Evolutionary conservation across 495 filamentous ascomycete species (phyloP), one percentile per base, ranked within the genome.

Genomic region (Penicillium subrubescens): DNA sequence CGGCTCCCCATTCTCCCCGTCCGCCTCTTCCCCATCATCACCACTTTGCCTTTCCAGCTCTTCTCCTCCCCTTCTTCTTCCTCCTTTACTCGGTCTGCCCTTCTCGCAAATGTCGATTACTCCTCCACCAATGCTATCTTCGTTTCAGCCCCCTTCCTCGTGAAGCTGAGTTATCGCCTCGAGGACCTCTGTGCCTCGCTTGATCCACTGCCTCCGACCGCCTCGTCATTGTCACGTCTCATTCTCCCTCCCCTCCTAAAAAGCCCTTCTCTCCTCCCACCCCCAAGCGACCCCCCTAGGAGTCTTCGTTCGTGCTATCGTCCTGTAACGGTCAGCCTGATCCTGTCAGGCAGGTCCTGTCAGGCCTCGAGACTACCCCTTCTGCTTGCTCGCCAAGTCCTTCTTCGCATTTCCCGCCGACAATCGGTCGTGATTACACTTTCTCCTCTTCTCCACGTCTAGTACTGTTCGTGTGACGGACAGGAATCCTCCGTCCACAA

Each of bases 391-490:
- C 34, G 60, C 27, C 34, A 23, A 52, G 46, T 51, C n/a, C 2
- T 15, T 15, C 46, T 23, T 43, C 15, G 21, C 56, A 21, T 41
- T 50, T 48, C 25, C 51, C 50, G 39, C 37, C 60, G 50, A 48
- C 52, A 62, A 55, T 55, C 60, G 57, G 60, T 55, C 59, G 62
- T 48, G 57, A 62, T 54, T 34, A 33, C 25, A 54, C 51, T 92
- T 93, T 71, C 92, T 77, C 75, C 94, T 91, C 74, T 74, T 88
- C 80, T 68, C 84, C 81, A 81, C 90, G 90, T 80, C 92, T 88
- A 79, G 88, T 82, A 70, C 67, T 71, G 69, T 69, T 77, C 71
- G 68, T 73, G 66, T 74, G 65, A 73, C 68, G 74, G 71, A 73
- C 68, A 44, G 71, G 68, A 69, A 69, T 71, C 60, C 63, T 67